Percentiles rank a stretch among this genome's conserved stretches.
Conservation (phyloP, 441 rosid species). For the Brassica balearica region DNA sequence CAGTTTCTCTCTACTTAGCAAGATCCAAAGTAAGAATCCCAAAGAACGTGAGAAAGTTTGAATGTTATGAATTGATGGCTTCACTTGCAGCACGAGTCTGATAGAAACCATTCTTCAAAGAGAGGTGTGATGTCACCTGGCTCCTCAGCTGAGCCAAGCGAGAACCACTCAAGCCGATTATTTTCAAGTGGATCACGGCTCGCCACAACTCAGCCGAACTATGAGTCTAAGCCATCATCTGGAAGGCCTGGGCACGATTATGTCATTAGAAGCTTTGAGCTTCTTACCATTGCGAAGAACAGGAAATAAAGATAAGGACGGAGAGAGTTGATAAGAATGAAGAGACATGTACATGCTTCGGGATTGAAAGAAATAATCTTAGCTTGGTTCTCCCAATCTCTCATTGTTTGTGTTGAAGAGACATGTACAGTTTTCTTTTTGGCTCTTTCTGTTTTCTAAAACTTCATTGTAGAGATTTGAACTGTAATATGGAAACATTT, state of each 20-base stretch:
- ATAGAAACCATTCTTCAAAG: constrained; percentile 26
- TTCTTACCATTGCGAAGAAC: constrained; percentile 52
- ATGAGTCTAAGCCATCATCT: constrained; percentile 55
- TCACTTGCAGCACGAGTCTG: constrained; percentile 56
- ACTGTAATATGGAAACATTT: background rate
- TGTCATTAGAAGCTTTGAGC: constrained; percentile 68
- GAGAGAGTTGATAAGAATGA: constrained; percentile 55
- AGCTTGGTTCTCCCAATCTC: no score
- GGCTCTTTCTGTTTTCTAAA: background rate
- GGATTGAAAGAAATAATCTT: constrained; percentile 40
- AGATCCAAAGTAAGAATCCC: background rate
- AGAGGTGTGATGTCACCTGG: constrained; percentile 52
- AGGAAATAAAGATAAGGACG: constrained; percentile 29
- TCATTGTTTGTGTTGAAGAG: constrained; percentile 13
- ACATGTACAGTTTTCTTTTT: no score
- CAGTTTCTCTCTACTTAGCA: background rate
- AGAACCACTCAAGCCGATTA: constrained; percentile 56
- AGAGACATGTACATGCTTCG: constrained; percentile 49
- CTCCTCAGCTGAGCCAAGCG: constrained; percentile 61
- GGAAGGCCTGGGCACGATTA: constrained; percentile 55
- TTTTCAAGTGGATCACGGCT: constrained; percentile 45
- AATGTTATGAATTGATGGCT: constrained; percentile 13
- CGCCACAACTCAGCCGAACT: constrained; percentile 53
- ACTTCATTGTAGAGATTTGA: background rate
- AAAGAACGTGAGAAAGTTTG: constrained; percentile 21